phyloP scores from a whole-genome alignment of 192 early-diverging fungal genomes.

The Gamsiella multidivaricata region DNA sequence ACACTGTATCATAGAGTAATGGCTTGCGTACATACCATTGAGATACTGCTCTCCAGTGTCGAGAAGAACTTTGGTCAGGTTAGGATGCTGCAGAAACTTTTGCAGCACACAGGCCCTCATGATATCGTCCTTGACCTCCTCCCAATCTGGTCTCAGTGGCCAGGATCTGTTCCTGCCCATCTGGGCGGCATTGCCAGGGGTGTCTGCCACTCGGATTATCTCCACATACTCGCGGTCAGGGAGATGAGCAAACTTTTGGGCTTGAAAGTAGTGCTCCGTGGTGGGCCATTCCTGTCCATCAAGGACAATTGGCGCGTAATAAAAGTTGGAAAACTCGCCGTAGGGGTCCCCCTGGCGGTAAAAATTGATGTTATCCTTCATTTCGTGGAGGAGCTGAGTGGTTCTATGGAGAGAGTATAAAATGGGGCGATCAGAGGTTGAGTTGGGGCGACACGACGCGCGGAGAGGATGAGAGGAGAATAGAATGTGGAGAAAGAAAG shows the following conservation, averaged over 20 bases:
- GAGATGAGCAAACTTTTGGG: conserved; percentile 45
- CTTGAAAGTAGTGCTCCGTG: conserved; percentile 61
- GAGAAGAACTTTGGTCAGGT: conserved; percentile 39
- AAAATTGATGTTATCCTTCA: conserved; percentile 53
- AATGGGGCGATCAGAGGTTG: not conserved
- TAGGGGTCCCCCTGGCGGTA: conserved; percentile 48
- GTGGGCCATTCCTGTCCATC: conserved; percentile 43
- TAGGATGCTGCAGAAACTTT: conserved; percentile 57
- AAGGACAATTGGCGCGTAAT: conserved; percentile 27
- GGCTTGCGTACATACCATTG: conserved; percentile 7
- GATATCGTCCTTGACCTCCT: conserved; percentile 54
- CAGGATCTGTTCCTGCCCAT: conserved; percentile 52
- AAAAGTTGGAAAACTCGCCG: conserved; percentile 61
- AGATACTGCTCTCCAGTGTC: conserved; percentile 41
- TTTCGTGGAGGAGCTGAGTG: not conserved
- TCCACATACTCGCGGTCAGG: conserved; percentile 27
- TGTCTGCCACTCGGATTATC: conserved; percentile 17
- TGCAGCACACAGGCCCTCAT: conserved; percentile 49
- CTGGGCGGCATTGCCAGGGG: conserved; percentile 53
- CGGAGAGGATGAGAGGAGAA: not conserved
- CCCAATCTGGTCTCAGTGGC: conserved; percentile 57
- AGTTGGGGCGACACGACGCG: too few species aligned
- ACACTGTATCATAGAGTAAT: not conserved
- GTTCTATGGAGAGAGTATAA: not conserved
- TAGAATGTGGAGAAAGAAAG: not conserved